Evolutionary conservation across 768 basidiomycete genomes (phyloP).

Genomic region (Cyclocybe cylindracea): DNA sequence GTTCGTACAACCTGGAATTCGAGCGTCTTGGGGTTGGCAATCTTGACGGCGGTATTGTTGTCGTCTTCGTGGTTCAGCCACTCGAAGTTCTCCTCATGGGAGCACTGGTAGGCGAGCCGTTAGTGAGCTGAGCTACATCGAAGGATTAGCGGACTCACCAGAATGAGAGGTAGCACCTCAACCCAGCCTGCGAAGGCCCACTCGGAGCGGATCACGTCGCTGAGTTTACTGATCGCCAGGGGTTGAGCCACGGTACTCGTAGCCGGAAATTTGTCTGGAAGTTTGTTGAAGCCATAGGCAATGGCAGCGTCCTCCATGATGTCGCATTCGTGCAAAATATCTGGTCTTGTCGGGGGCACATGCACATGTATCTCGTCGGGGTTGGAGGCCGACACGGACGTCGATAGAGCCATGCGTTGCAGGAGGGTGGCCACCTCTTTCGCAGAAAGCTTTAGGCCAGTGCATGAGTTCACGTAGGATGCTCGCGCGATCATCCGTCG

Average conservation of each 20-base stretch:
- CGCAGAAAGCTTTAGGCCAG: constrained; percentile 74
- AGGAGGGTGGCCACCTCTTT: constrained; percentile 72
- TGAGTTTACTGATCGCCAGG: constrained; percentile 84
- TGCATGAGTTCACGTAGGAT: constrained; percentile 95
- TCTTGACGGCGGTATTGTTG: constrained; percentile 78
- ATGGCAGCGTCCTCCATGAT: constrained; percentile 98
- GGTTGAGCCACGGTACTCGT: constrained; percentile 96
- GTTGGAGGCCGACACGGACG: constrained; percentile 51
- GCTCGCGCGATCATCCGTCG: constrained; percentile 72
- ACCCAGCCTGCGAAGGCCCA: constrained; percentile 97
- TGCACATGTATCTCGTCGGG: constrained; percentile 72
- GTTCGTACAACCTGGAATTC: constrained; percentile 99
- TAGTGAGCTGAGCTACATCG: background rate
- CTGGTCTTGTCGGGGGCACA: constrained; percentile 94
- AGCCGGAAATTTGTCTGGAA: constrained; percentile 87
- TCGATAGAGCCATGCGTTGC: constrained; percentile 77
- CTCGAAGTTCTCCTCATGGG: constrained; percentile 97
- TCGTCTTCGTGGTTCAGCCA: constrained; percentile 89
- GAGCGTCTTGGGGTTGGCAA: constrained; percentile 95
- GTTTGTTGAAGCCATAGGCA: constrained; percentile 97
- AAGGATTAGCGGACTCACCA: constrained; percentile 52
- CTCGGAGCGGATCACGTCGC: constrained; percentile 84
- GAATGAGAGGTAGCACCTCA: constrained; percentile 90
- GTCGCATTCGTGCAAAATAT: constrained; percentile 98
- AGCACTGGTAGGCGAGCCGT: constrained; percentile 63